Evolutionary conservation across 2,329 filamentous ascomycete species (phyloP).

Genomic region (Neofusicoccum umdonicola): DNA sequence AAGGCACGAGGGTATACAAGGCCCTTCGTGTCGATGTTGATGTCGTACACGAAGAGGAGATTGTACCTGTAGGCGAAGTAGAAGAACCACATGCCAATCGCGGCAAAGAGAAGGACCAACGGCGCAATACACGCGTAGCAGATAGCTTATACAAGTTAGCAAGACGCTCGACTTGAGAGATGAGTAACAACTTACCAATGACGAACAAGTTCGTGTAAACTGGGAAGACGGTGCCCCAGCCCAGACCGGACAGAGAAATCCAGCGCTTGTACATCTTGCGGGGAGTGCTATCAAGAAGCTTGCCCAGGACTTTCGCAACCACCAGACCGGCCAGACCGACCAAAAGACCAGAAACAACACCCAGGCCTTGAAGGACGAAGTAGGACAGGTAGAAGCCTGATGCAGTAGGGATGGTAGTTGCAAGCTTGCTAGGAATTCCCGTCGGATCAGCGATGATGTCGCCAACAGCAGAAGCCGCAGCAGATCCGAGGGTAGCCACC

Average conservation of each 20-base stretch:
- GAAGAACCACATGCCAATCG: conserved; percentile 43
- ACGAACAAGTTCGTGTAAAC: conserved; percentile 42
- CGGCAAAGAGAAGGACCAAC: conserved; percentile 47
- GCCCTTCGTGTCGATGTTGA: conserved; percentile 47
- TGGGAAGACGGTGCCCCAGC: conserved; percentile 42
- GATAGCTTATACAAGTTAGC: conserved; percentile 31
- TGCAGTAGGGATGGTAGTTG: conserved; percentile 72
- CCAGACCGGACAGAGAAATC: conserved; percentile 31
- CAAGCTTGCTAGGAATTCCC: conserved; percentile 62
- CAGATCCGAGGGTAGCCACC: conserved; percentile 77
- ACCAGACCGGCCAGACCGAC: conserved; percentile 73
- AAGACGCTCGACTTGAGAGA: background rate
- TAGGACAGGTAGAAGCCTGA: conserved; percentile 97
- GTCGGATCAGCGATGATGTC: conserved; percentile 65
- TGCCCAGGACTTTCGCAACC: conserved; percentile 71
- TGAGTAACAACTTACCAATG: conserved; percentile 40
- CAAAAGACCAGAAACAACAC: conserved; percentile 70
- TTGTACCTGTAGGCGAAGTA: conserved; percentile 51
- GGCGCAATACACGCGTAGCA: conserved; percentile 51
- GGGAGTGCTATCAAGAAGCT: conserved; percentile 72
- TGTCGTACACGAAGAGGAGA: conserved; percentile 49
- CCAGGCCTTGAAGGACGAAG: conserved; percentile 87
- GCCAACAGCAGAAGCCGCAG: conserved; percentile 61
- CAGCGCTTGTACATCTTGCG: conserved; percentile 39
- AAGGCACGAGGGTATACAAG: conserved; percentile 47